Evolutionary conservation across 257 asterid species (phyloP).

Genomic region (Dorcoceras hygrometricum): DNA sequence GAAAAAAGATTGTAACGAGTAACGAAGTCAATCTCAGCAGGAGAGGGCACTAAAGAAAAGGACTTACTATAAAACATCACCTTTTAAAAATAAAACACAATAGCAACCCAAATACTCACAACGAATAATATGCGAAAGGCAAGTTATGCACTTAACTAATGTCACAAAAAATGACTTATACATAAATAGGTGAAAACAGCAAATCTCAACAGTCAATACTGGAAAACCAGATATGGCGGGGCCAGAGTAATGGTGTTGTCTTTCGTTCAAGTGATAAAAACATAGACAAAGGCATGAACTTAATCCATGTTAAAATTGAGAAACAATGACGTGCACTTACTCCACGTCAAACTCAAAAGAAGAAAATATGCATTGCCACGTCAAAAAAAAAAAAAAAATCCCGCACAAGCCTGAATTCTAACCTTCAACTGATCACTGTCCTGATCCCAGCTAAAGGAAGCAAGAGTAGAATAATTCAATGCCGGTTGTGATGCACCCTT

Average conservation of each 20-base stretch:
- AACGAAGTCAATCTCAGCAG: background rate
- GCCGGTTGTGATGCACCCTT: conserved; percentile 33
- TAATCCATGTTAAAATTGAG: background rate
- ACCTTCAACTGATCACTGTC: conserved; percentile 81
- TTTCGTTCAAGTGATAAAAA: background rate
- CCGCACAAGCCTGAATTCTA: background rate
- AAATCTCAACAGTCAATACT: background rate
- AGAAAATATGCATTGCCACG: background rate
- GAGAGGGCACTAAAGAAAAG: background rate
- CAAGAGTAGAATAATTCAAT: conserved; percentile 48
- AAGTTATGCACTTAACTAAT: background rate
- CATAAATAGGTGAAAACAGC: background rate
- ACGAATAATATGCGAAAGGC: background rate
- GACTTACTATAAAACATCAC: background rate
- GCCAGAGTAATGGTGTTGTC: background rate
- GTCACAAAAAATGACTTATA: background rate
- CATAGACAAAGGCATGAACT: background rate
- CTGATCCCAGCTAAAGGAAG: conserved; percentile 96
- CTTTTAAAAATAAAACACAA: background rate
- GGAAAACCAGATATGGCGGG: background rate
- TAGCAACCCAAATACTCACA: background rate
- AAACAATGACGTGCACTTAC: background rate
- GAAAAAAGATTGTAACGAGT: background rate
- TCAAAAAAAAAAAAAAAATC: background rate
- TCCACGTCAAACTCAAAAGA: background rate